Evolutionary conservation across 2,329 filamentous ascomycete species (phyloP), one percentile per base, ranked within the genome.

Genomic region (Trichoderma sp.): DNA sequence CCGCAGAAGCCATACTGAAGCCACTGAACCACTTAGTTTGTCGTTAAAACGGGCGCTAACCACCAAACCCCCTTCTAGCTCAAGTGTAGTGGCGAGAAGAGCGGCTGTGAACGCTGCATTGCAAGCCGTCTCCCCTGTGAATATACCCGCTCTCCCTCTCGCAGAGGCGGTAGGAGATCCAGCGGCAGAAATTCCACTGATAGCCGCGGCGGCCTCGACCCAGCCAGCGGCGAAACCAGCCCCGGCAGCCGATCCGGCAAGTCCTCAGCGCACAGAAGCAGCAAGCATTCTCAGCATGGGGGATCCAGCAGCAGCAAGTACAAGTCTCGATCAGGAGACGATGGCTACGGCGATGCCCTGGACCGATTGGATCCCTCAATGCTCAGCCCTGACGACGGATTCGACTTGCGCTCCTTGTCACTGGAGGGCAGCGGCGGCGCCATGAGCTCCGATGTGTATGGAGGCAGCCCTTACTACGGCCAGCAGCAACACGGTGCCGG

Each of bases 1-100:
- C 27, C n/a, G 62, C 35, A 72, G 14, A 14, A 47, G 11, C 19
- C 29, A n/a, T 21, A 37, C 27, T 3, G 13, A 40, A 11, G 19
- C 11, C 47, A 49, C 11, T 19, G 24, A 64, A 31, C 3, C n/a
- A 14, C 16, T 24, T n/a, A 16, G 6, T 10, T 43, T 57, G 52
- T 57, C 56, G 27, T 29, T n/a, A 31, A 52, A 52, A 31, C 37
- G 27, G 57, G 65, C 68, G 68, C 57, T 58, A 33, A 67, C 43
- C 37, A 8, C 35, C 35, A 43, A 68, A 16, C n/a, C 21, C 29
- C 49, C 31, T 16, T 4, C 16, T 63, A 81, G 79, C 74, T 81
- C 60, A 78, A 77, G 65, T 81, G 79, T 69, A 81, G 77, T 67
- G 79, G 79, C 43, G 78, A 80, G 56, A 81, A 78, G 71, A 74